These are phyloP conservation scores for Darksidea phi DNA, from an alignment of 495 filamentous ascomycete genomes.

Conservation along the genomic window DNA sequence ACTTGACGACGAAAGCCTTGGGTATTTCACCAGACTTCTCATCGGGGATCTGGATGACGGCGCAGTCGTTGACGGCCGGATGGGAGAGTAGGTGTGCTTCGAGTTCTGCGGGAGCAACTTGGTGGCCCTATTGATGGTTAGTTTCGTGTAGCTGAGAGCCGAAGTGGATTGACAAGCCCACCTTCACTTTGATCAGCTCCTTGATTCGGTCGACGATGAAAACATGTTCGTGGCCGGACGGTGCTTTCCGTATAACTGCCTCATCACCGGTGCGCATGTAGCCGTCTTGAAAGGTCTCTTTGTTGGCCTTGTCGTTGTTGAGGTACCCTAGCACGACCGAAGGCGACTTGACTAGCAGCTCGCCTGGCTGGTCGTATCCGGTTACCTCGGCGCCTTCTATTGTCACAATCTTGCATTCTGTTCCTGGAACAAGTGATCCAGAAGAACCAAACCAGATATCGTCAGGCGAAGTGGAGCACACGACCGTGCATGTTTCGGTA, in stretches of 20 bases:
- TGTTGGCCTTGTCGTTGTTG: constrained; percentile 78
- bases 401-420: constrained; percentile 67
- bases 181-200: constrained; percentile 93
- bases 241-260: constrained; percentile 63
- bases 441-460: constrained; percentile 74
- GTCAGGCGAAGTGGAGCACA: constrained; percentile 60
- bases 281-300: constrained; percentile 72
- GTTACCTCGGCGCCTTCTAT: constrained; percentile 74
- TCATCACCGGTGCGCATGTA: constrained; percentile 90
- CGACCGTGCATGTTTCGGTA: constrained; percentile 78
- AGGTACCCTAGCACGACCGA: constrained; percentile 80
- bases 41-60: constrained; percentile 78
- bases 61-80: constrained; percentile 75
- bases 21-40: constrained; percentile 76
- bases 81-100: constrained; percentile 86
- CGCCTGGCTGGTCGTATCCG: constrained; percentile 72
- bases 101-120: constrained; percentile 90
- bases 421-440: constrained; percentile 67
- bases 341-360: constrained; percentile 73
- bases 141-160: neutral
- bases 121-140: constrained; percentile 59
- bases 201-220: constrained; percentile 88
- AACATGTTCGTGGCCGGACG: constrained; percentile 70
- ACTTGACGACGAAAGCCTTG: constrained; percentile 84
- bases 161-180: constrained; percentile 40